Percentiles rank a stretch among this genome's conserved stretches.
Evolutionary conservation across 345 rosid genomes (phyloP).

Genomic region (Pistacia integerrima): DNA sequence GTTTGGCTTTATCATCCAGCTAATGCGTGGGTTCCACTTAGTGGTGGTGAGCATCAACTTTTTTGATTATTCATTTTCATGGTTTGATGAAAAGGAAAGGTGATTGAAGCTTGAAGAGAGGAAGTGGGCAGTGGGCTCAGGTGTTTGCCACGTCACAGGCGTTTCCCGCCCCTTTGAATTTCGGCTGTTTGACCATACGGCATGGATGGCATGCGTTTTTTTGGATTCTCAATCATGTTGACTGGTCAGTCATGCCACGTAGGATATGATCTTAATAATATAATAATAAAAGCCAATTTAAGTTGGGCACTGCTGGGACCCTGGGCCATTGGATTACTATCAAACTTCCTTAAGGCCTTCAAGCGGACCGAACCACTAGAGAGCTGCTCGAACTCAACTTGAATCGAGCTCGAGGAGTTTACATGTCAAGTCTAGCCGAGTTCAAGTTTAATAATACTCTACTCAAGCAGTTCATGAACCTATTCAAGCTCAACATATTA

Average conservation of each 20-base stretch:
- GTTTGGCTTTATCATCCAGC: conserved; percentile 23
- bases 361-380: too few relatives aligned
- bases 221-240: neutral
- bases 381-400: too few relatives aligned
- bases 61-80: neutral
- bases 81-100: neutral
- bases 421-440: too few relatives aligned
- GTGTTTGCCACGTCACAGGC: neutral
- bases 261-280: neutral
- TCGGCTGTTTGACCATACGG: neutral
- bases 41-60: neutral
- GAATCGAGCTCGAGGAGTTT: too few relatives aligned
- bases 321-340: too few relatives aligned
- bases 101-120: neutral
- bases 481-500: too few relatives aligned
- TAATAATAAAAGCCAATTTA: too few relatives aligned
- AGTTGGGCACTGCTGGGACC: too few relatives aligned
- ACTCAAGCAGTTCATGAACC: too few relatives aligned
- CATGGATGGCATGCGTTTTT: neutral
- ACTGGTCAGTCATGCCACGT: neutral
- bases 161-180: conserved; percentile 8
- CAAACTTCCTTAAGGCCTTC: too few relatives aligned
- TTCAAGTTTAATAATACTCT: too few relatives aligned
- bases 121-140: conserved; percentile 3
- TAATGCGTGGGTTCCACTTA: conserved; percentile 16